These are phyloP conservation scores for Phytopythium kandeliae DNA, from an alignment of 352 stramenopile species.

Conservation along the genomic window DNA sequence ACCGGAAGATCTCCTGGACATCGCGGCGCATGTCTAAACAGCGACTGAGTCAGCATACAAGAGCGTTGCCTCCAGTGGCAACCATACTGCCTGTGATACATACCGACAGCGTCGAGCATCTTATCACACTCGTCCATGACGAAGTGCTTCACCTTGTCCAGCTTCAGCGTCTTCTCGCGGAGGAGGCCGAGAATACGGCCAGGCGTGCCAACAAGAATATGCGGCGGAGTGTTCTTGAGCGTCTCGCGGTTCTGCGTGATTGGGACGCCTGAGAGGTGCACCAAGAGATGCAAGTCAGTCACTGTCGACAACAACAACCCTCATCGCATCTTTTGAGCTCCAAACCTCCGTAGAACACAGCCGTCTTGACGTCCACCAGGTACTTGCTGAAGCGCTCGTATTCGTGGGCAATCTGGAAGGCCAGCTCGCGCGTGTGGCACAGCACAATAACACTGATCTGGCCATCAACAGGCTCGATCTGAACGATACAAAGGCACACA, in stretches of 20 bases:
- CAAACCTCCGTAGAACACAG: constrained; percentile 95
- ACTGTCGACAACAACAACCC: neutral
- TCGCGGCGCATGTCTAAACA: constrained; percentile 96
- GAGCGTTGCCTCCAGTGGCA: too few species aligned
- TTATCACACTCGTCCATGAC: constrained; percentile 99
- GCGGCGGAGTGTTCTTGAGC: constrained; percentile 94
- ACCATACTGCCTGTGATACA: too few species aligned
- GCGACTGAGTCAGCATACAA: too few species aligned
- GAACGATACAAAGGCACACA: too few species aligned
- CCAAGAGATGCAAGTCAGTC: constrained; percentile 6
- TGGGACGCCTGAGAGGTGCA: constrained; percentile 62
- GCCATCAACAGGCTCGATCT: constrained; percentile 86
- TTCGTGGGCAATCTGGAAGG: constrained; percentile 99
- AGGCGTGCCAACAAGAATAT: constrained; percentile 98
- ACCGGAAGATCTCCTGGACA: constrained; percentile 99
- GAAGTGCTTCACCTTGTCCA: constrained; percentile 99
- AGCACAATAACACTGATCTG: constrained; percentile 97
- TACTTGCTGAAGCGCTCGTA: constrained; percentile 99
- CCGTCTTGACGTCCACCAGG: constrained; percentile 94
- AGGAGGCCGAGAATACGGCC: constrained; percentile 90
- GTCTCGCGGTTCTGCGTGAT: constrained; percentile 95
- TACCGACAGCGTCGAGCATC: constrained; percentile 96
- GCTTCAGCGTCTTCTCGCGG: constrained; percentile 95
- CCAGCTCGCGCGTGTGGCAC: constrained; percentile 99
- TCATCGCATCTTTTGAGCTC: too few species aligned